Conservation (phyloP, 2,329 filamentous ascomycete species). For the Trichophaea hybrida region DNA sequence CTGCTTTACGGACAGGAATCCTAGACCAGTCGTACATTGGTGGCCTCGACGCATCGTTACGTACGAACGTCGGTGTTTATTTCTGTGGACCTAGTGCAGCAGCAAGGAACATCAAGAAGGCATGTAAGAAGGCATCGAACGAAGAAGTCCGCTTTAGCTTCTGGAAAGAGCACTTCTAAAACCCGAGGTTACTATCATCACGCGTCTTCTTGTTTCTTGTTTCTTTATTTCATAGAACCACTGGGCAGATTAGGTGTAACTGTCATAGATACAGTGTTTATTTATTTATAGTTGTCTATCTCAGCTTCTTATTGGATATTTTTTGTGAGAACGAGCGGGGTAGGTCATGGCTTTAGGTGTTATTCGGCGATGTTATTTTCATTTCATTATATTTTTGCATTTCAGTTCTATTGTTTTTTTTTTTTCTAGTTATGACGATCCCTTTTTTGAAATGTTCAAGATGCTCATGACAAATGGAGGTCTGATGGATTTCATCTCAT, state of each 20-base stretch:
- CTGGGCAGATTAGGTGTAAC: neutral
- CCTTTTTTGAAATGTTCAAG: too few relatives aligned
- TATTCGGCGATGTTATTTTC: neutral
- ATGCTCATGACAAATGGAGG: too few relatives aligned
- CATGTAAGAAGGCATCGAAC: constrained; percentile 56
- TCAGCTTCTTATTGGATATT: neutral
- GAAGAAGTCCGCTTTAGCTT: constrained; percentile 85
- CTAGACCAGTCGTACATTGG: constrained; percentile 70
- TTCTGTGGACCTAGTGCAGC: constrained; percentile 79
- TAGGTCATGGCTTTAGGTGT: neutral
- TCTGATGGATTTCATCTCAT: too few relatives aligned
- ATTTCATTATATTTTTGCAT: neutral
- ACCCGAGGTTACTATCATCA: neutral
- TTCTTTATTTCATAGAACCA: neutral
- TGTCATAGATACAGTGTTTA: neutral
- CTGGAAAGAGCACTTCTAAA: constrained; percentile 74
- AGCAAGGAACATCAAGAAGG: constrained; percentile 72
- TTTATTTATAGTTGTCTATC: neutral
- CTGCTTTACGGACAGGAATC: constrained; percentile 76
- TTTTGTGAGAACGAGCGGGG: neutral
- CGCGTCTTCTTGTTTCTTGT: neutral
- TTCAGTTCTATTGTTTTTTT: neutral
- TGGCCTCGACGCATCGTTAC: constrained; percentile 59
- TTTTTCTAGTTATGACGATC: neutral
- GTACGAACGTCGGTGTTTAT: constrained; percentile 88